phyloP scores from a whole-genome alignment of 2,329 filamentous ascomycete species.

The Nigrograna mackinnonii region DNA sequence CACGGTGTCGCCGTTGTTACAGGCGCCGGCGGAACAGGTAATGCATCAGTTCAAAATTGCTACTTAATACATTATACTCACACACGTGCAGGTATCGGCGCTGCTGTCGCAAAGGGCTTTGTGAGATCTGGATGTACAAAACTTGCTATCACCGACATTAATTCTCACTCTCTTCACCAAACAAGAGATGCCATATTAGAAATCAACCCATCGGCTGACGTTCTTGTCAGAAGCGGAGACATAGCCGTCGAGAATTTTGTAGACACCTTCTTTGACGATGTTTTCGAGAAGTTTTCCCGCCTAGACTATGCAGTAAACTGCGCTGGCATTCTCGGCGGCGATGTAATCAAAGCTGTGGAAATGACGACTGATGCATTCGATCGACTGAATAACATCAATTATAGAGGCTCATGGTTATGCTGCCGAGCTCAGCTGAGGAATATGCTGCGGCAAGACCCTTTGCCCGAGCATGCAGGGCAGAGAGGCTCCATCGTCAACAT shows the following conservation, averaged over 20 bases:
- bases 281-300: constrained; percentile 44
- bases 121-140: constrained; percentile 53
- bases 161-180: constrained; percentile 44
- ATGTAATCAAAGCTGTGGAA: constrained; percentile 34
- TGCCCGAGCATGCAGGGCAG: constrained; percentile 8
- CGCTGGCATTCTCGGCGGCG: constrained; percentile 55
- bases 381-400: constrained; percentile 56
- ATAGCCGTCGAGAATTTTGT: constrained; percentile 52
- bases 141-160: constrained; percentile 60
- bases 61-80: neutral
- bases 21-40: constrained; percentile 39
- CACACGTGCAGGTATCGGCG: constrained; percentile 55
- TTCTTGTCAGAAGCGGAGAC: constrained; percentile 48
- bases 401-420: constrained; percentile 59
- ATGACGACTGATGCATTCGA: constrained; percentile 53
- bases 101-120: constrained; percentile 56
- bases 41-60: neutral
- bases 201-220: constrained; percentile 30
- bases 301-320: constrained; percentile 62
- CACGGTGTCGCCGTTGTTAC: constrained; percentile 37
- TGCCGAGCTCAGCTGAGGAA: constrained; percentile 52
- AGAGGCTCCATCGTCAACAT: constrained; percentile 57
- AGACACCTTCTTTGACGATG: constrained; percentile 45
- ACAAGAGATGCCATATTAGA: constrained; percentile 24
- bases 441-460: constrained; percentile 52